Percentiles rank a stretch among this genome's conserved stretches.
Evolutionary conservation across 2,329 filamentous ascomycete genomes (phyloP).

Genomic region (Colletotrichum sp.): DNA sequence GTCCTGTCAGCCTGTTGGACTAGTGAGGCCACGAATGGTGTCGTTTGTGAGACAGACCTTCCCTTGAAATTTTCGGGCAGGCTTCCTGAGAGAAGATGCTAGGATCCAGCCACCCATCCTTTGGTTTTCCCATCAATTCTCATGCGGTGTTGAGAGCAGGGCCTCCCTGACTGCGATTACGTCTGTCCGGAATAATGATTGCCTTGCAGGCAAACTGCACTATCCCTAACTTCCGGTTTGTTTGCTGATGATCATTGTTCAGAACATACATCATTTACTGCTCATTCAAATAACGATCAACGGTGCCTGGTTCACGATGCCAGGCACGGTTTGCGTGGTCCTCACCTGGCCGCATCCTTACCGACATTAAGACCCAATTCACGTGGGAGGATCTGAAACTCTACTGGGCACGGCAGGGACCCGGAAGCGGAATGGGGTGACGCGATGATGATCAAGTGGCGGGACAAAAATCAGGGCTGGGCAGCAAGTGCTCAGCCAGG

Average conservation of each 20-base stretch:
- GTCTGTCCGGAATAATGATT: background rate
- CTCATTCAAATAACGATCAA: background rate
- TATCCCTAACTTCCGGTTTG: background rate
- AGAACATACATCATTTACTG: background rate
- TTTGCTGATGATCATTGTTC: background rate
- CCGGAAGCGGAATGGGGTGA: background rate
- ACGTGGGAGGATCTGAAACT: background rate
- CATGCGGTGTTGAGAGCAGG: background rate
- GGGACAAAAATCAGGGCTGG: background rate
- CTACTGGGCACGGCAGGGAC: background rate
- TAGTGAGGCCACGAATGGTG: background rate
- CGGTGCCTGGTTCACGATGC: background rate
- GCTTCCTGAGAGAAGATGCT: background rate
- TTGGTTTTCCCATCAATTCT: background rate
- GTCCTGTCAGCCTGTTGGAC: background rate
- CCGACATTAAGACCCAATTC: background rate
- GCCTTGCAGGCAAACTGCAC: background rate
- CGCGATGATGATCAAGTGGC: slow-evolving; percentile 17
- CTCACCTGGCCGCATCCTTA: background rate
- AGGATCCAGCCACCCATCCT: background rate
- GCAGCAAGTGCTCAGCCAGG: background rate
- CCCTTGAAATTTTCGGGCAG: background rate
- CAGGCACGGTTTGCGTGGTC: background rate
- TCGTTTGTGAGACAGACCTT: background rate
- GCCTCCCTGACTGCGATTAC: background rate